Base-by-base conservation (phyloP, 768 basidiomycete species). In the Boletus patriciae region DNA sequence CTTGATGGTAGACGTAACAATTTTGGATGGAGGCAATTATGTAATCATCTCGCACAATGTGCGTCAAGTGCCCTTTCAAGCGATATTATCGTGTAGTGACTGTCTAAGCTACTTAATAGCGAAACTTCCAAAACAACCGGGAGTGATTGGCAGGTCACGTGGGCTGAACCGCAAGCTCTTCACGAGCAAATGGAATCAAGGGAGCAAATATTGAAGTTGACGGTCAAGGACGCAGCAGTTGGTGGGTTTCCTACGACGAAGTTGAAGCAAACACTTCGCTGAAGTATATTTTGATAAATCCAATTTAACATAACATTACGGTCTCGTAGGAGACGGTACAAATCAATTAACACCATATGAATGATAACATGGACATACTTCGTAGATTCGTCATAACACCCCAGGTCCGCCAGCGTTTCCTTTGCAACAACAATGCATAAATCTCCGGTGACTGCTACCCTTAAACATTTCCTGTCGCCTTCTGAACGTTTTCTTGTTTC, bases 331-430 rank as follows among this genome's bases (percentile, higher is more conserved):
- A 68, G 60, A 68, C 60, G 52, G 54, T 68, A 69, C 68, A 69
- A 69, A 70, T 63, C 67, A 42, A 69, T 63, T 66, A 69, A 66
- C 67, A 69, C 52, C 61, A 68, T 53, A 60, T 53, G 59, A 60
- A 60, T 53, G 59, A 60, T 69, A 69, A 50, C 67, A 63, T 68
- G 66, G 40, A 59, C 66, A 66, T 65, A 59, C 46, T 64, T 48
- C 46, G 54, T 60, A 57, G 40, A 48, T 68, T 57, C 52, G 19
- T 36, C 57, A 57, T 42, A 49, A 48, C 60, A 36, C 36, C 36
- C 46, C 50, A 40, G 4, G 23, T 27, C 38, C 21, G 34, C 38
- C 18, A 46, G 42, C 40, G 15, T 40, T 48, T 51, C 47, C 36
- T 52, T 25, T 31, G 38, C 44, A 46, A 55, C 38, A 36, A 55